Conservation (phyloP, 2,329 filamentous ascomycete species). For the Corniculantispora saksenae region DNA sequence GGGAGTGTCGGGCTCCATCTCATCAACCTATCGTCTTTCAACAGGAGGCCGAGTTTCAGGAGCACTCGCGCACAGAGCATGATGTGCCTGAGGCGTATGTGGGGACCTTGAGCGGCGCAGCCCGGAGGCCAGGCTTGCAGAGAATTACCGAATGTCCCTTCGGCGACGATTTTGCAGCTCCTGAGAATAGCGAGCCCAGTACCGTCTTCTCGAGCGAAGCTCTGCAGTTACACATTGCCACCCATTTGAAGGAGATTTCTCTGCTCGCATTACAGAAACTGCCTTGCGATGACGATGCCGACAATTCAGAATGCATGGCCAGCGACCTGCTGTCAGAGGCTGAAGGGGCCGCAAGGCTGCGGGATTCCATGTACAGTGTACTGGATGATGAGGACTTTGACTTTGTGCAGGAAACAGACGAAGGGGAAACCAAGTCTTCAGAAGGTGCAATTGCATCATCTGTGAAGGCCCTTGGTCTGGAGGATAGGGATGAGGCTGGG, state of each 20-base stretch:
- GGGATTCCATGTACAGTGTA: conserved; percentile 34
- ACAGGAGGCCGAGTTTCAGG: conserved; percentile 27
- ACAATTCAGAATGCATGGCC: conserved; percentile 26
- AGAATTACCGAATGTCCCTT: conserved; percentile 31
- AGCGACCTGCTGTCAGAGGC: conserved; percentile 30
- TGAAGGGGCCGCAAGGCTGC: conserved; percentile 23
- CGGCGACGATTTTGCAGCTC: conserved; percentile 29
- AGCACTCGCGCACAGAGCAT: conserved; percentile 29
- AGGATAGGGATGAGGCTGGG: too few species aligned
- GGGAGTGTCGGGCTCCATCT: conserved; percentile 32
- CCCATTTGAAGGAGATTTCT: conserved; percentile 34
- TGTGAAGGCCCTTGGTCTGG: too few species aligned
- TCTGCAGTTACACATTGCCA: conserved; percentile 32
- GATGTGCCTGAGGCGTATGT: conserved; percentile 19
- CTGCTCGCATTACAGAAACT: conserved; percentile 34
- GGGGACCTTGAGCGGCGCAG: conserved; percentile 28
- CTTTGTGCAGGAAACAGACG: too few species aligned
- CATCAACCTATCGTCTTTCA: conserved; percentile 30
- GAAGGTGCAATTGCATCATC: too few species aligned
- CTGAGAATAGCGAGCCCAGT: conserved; percentile 26
- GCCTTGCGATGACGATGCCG: conserved; percentile 27
- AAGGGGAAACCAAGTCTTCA: too few species aligned
- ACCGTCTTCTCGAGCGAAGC: conserved; percentile 27
- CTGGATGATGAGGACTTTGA: too few species aligned
- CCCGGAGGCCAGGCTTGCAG: conserved; percentile 27